These are phyloP conservation scores for Phaeosphaeria sp. DNA, from an alignment of 2,329 filamentous ascomycete species.

Conservation along the genomic window DNA sequence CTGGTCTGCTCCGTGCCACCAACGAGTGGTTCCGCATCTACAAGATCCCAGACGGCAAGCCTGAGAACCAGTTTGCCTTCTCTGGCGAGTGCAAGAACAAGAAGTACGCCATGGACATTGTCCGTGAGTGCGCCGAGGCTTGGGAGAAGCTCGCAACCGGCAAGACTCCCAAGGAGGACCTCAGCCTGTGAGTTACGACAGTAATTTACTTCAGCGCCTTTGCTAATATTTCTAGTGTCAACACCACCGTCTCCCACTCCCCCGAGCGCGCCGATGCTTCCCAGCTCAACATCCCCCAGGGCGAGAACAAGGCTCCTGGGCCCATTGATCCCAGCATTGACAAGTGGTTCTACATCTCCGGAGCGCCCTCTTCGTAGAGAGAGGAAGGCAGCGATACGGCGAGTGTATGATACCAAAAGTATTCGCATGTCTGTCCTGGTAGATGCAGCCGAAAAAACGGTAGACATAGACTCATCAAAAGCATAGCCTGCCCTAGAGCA, in stretches of 20 bases:
- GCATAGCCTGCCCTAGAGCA: slow-evolving; percentile 12
- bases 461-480: slow-evolving; percentile 26
- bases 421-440: background rate
- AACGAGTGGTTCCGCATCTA: slow-evolving; percentile 99
- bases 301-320: slow-evolving; percentile 81
- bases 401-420: background rate
- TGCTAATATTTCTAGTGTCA: slow-evolving; percentile 57
- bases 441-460: background rate
- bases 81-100: slow-evolving; percentile 99
- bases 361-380: slow-evolving; percentile 70
- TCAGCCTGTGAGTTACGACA: slow-evolving; percentile 64
- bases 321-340: slow-evolving; percentile 96
- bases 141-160: slow-evolving; percentile 96
- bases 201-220: background rate
- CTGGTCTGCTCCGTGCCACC: slow-evolving; percentile 93
- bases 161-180: slow-evolving; percentile 78
- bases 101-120: slow-evolving; percentile 94
- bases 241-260: slow-evolving; percentile 77
- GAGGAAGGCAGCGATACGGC: background rate
- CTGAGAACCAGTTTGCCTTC: slow-evolving; percentile 99
- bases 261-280: slow-evolving; percentile 71
- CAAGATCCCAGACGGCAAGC: slow-evolving; percentile 99
- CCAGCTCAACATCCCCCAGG: slow-evolving; percentile 76
- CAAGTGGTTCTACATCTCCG: slow-evolving; percentile 99
- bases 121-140: slow-evolving; percentile 94